Evolutionary conservation across 768 basidiomycete species (phyloP), one percentile per base, ranked within the genome.

Genomic region (Gloeopeniophorella convolvens): DNA sequence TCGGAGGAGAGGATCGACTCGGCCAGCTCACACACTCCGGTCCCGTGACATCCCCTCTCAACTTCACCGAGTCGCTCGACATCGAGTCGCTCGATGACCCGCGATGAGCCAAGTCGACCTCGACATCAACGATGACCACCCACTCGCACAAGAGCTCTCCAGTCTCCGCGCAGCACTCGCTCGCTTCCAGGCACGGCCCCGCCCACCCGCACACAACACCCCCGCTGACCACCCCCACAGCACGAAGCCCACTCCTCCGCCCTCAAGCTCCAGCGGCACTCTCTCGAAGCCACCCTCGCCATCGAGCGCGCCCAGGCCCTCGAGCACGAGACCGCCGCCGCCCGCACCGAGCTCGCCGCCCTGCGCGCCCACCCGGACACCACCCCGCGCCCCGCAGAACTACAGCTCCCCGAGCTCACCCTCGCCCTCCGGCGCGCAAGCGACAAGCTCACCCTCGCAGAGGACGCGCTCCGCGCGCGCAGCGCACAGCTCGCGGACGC

Each of bases 231-330:
- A 58, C 45, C 42, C 56, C 51, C 51, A 43, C 47, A 88, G 86
- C 80, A 86, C 65, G 85, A 88, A 67, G 78, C 83, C 4, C 78
- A 85, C 59, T 60, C 68, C 27, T 71, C 80, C n/a, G 74, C 83
- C 3, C 65, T 85, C 34, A 85, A 79, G 59, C 73, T 89, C 2
- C 85, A 86, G 55, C 70, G 76, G 34, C 75, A 79, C 47, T 72
- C 80, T 7, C 66, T 85, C 18, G 75, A 84, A 9, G 61, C 74
- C 7, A 65, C 77, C 2, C 67, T 71, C n/a, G 67, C 72, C 1
- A 65, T 74, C 30, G 77, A 79, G 35, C 74, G 72, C 15, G 60
- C 71, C 2, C 66, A 66, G 35, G 63, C 68, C 8, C 71, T 86
- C 18, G 78, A 83, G 59, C 71, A 70, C 26, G 80, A 86, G 61